These are phyloP conservation scores for Castanopsis chinensis DNA, from an alignment of 306 rosid species.

Conservation along the genomic window DNA sequence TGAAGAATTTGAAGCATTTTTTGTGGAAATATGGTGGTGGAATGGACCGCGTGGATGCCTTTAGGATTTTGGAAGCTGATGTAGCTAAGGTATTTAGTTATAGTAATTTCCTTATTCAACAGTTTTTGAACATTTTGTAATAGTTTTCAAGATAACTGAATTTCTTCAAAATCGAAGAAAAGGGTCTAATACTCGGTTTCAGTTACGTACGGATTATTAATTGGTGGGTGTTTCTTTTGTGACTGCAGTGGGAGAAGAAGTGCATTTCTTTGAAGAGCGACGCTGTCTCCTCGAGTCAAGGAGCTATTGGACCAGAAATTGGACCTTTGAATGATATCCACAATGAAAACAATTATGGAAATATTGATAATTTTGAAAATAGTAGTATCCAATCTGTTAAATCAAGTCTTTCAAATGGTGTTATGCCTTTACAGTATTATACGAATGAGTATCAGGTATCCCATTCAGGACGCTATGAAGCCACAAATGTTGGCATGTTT, in stretches of 20 bases:
- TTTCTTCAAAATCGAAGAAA: too few relatives aligned
- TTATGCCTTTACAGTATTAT: conserved; percentile 86
- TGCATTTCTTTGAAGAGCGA: conserved; percentile 41
- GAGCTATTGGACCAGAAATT: conserved; percentile 26
- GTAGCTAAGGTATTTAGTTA: conserved; percentile 50
- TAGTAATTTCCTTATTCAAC: not conserved
- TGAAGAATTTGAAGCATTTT: conserved; percentile 81
- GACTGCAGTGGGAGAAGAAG: conserved; percentile 85
- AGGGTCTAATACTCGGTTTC: too few relatives aligned
- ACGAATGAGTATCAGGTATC: conserved; percentile 93
- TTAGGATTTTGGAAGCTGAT: conserved; percentile 56
- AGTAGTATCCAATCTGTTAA: conserved; percentile 50
- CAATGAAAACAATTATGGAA: conserved; percentile 61
- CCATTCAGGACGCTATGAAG: conserved; percentile 50
- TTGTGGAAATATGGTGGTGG: conserved; percentile 78
- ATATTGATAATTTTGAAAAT: conserved; percentile 64
- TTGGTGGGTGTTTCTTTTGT: conserved; percentile 11
- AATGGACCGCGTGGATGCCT: conserved; percentile 43
- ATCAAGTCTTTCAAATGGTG: conserved; percentile 61
- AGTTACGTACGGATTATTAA: conserved; percentile 16
- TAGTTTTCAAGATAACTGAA: not conserved
- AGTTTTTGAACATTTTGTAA: not conserved
- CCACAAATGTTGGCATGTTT: conserved; percentile 34
- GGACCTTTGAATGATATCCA: conserved; percentile 91
- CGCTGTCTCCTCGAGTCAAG: conserved; percentile 34